phyloP scores from a whole-genome alignment of 2,329 filamentous ascomycete genomes.

The Alternaria alternata region DNA sequence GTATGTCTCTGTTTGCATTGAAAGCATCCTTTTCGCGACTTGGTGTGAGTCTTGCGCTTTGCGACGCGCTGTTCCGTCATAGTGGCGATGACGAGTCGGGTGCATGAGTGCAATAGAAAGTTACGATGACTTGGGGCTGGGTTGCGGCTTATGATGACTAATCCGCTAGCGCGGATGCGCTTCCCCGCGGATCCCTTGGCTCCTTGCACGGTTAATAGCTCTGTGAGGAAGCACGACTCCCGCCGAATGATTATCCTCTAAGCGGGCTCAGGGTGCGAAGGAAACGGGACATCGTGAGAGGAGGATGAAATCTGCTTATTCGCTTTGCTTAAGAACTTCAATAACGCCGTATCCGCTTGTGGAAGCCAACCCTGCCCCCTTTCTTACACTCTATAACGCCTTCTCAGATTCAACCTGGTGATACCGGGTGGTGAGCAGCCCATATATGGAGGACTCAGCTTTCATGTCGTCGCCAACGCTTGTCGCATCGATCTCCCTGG shows the following conservation, averaged over 20 bases:
- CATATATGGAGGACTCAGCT: neutral
- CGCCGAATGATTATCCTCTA: no score
- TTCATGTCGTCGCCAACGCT: neutral
- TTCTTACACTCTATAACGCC: neutral
- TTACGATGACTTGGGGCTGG: neutral
- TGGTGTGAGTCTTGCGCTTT: slow-evolving; percentile 45
- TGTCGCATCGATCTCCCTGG: neutral
- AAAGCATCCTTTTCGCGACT: slow-evolving; percentile 42
- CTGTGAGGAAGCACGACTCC: neutral
- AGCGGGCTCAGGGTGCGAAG: neutral
- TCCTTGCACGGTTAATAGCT: neutral
- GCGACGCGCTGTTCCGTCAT: slow-evolving; percentile 32
- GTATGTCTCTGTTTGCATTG: slow-evolving; percentile 46
- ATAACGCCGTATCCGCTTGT: neutral
- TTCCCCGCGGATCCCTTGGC: neutral
- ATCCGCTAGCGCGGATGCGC: slow-evolving; percentile 2
- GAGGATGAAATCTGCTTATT: neutral
- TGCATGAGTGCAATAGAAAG: slow-evolving; percentile 3
- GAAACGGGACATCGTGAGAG: neutral
- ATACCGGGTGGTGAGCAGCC: neutral
- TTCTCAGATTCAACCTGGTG: neutral
- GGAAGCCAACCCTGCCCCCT: neutral
- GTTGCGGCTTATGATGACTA: slow-evolving; percentile 2
- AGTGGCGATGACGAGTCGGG: neutral
- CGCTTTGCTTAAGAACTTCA: neutral